A percentile compares a stretch with the other conserved stretches of the same genome.
These are phyloP conservation scores for Thymus quinquecostatus DNA, from an alignment of 257 asterid species.

Conservation along the genomic window DNA sequence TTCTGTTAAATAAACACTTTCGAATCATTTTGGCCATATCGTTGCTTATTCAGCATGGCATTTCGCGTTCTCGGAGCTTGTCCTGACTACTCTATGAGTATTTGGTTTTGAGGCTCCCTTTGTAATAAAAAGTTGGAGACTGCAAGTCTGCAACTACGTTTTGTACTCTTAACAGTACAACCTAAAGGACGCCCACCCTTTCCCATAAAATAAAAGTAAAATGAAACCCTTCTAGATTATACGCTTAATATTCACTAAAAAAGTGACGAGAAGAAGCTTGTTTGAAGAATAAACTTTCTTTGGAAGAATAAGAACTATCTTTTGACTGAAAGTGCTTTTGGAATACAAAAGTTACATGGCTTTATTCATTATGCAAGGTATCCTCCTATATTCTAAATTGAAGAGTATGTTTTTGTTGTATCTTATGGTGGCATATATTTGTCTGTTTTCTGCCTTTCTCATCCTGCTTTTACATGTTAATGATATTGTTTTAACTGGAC, in stretches of 20 bases:
- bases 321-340: not conserved
- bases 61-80: not conserved
- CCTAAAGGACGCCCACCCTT: not conserved
- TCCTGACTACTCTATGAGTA: not conserved
- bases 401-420: constrained; percentile 2
- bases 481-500: constrained; percentile 22
- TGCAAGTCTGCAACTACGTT: too few relatives aligned
- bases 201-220: not conserved
- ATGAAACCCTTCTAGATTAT: not conserved
- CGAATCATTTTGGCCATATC: constrained; percentile 3
- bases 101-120: not conserved
- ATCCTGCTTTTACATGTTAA: constrained; percentile 10
- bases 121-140: not conserved
- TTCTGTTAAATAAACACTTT: not conserved
- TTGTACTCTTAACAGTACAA: too few relatives aligned
- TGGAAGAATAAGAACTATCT: not conserved
- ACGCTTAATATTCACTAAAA: constrained; percentile 15
- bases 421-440: constrained; percentile 5
- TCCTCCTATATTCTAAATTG: not conserved
- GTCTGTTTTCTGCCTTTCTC: not conserved
- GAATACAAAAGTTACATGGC: constrained; percentile 8
- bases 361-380: constrained; percentile 11
- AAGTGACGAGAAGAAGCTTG: not conserved
- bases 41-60: not conserved
- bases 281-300: constrained; percentile 16